Base-by-base conservation (phyloP, 2,329 filamentous ascomycete species). In the Tolypocladium endophyticum region DNA sequence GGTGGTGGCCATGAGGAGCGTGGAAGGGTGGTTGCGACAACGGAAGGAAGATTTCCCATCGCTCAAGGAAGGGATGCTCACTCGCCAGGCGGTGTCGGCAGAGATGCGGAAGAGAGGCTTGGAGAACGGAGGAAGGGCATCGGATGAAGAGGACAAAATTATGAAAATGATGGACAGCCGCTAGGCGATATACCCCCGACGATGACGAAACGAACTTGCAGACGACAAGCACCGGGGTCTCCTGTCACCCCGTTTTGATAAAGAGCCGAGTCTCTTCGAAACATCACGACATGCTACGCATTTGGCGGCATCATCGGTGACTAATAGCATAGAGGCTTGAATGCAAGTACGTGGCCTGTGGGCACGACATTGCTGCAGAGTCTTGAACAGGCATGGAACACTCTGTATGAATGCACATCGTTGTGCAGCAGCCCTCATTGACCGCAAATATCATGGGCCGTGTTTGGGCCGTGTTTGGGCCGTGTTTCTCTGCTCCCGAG, bases 1-100 rank as follows among this genome's bases (percentile, higher is more conserved):
- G 60, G 92, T 96, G 4, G 90, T 97, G 14, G 92, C 82, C 0
- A 84, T 97, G 82, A 79, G 85, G 62, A 97, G 92, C 67, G 77
- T 95, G 59, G 86, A 88, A 63, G 86, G 84, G 0, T 91, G 88
- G 74, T 84, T 86, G 58, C 75, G 74, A 61, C 79, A 79, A 50
- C 86, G 89, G 68, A 80, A 74, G 66, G 78, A 79, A 57, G 81
- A 79, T 57, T 81, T 84, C 76, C 76, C 77, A n/a, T 73, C 72
- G 25, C 70, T 80, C 20, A 67, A 71, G 1, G 69, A 69, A 45
- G 79, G 77, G 4, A 81, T 90, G 69, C 69, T 90, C 63, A 85
- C 79, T 23, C 77, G 85, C 38, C 77, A 78, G 14, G 77, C 76
- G 38, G 72, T 92, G 14, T 81, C 86, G 59, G 74, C 69, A 6